A percentile compares a stretch with the other conserved stretches of the same genome.
phyloP scores from a whole-genome alignment of 441 rosid species.

The Pelargonium cotyledonis region DNA sequence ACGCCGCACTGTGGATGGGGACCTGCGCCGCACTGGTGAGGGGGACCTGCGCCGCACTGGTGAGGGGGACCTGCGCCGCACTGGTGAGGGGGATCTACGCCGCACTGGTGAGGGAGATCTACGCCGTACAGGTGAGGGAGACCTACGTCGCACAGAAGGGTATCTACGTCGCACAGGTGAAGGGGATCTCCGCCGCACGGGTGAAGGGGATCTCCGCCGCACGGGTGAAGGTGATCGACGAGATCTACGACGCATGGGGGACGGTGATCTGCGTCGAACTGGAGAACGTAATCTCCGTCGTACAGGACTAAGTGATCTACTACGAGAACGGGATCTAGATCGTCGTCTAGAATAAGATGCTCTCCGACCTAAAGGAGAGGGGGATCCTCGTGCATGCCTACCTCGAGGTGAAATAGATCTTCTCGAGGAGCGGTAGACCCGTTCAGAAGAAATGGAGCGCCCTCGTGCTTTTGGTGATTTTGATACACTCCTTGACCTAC shows the following conservation, averaged over 20 bases:
- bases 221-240: slow-evolving; percentile 25
- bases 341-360: slow-evolving; percentile 17
- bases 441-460: slow-evolving; percentile 37
- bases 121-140: slow-evolving; percentile 35
- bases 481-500: slow-evolving; percentile 61
- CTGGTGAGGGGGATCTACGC: slow-evolving; percentile 32
- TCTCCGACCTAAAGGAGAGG: slow-evolving; percentile 10
- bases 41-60: slow-evolving; percentile 31
- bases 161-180: too few relatives aligned
- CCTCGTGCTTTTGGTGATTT: slow-evolving; percentile 41
- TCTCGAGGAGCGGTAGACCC: slow-evolving; percentile 31
- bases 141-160: slow-evolving; percentile 30
- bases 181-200: slow-evolving; percentile 18
- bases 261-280: not conserved
- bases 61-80: slow-evolving; percentile 37
- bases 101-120: slow-evolving; percentile 19
- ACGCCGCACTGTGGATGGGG: slow-evolving; percentile 18
- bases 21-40: slow-evolving; percentile 37
- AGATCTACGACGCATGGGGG: not conserved
- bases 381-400: slow-evolving; percentile 32
- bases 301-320: not conserved
- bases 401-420: slow-evolving; percentile 37
- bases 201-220: slow-evolving; percentile 15
- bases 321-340: slow-evolving; percentile 32
- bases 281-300: not conserved